Conservation (phyloP, 176 grass and related monocot genomes). For the Pontederia crassipes region DNA sequence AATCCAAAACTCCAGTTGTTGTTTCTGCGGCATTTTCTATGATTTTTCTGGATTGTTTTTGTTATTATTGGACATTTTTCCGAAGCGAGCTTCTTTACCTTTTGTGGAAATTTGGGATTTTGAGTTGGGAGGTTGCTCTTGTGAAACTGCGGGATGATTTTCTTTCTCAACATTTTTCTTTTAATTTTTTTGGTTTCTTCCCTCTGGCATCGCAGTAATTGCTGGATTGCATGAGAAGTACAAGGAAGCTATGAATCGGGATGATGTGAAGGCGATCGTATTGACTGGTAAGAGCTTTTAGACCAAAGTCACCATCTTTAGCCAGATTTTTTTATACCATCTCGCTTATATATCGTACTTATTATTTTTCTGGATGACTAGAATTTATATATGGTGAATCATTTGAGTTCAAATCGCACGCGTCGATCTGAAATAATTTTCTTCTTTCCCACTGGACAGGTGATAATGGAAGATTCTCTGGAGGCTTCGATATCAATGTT, state of each 20-base stretch:
- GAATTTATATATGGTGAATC: too few relatives aligned
- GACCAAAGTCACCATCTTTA: too few relatives aligned
- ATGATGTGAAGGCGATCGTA: slow-evolving; percentile 87
- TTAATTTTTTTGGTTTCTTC: neutral
- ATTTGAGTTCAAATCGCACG: neutral
- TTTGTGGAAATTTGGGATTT: neutral
- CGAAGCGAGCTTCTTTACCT: neutral
- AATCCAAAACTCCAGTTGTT: neutral
- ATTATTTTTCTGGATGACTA: too few relatives aligned
- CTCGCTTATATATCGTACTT: too few relatives aligned
- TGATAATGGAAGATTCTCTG: slow-evolving; percentile 57
- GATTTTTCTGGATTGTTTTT: neutral
- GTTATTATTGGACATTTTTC: neutral
- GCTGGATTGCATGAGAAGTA: slow-evolving; percentile 77
- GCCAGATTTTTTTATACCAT: too few relatives aligned
- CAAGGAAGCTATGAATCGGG: slow-evolving; percentile 38
- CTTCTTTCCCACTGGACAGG: slow-evolving; percentile 28
- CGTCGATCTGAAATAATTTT: slow-evolving; percentile 18
- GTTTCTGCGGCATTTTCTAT: neutral
- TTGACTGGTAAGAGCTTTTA: slow-evolving; percentile 53
- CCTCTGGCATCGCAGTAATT: slow-evolving; percentile 33
- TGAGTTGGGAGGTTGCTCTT: too few relatives aligned
- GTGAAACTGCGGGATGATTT: too few relatives aligned
- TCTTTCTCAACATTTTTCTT: neutral
- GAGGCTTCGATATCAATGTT: slow-evolving; percentile 94